phyloP scores from a whole-genome alignment of 805 yeast genomes.

The Priceomyces medius region DNA sequence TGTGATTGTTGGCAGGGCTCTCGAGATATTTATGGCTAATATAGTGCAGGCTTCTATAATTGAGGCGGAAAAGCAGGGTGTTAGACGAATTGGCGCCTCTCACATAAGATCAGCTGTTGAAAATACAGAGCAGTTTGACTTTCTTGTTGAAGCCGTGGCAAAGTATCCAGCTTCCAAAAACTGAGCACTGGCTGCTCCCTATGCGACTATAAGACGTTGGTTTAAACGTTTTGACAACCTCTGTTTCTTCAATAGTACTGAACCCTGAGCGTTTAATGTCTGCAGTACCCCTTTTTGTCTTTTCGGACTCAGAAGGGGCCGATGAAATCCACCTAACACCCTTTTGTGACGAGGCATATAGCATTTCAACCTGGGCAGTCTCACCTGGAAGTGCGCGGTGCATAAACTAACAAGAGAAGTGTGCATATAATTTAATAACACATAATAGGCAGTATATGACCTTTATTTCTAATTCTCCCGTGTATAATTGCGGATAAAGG shows the following conservation, averaged over 20 bases:
- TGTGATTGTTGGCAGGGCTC: slow-evolving; percentile 92
- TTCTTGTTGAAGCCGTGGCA: slow-evolving; percentile 72
- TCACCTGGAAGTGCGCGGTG: neutral
- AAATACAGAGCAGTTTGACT: slow-evolving; percentile 88
- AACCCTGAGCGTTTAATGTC: too few species aligned
- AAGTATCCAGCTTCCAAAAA: slow-evolving; percentile 50
- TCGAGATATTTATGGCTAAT: slow-evolving; percentile 88
- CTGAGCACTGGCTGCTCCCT: slow-evolving; percentile 8
- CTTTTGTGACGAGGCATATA: too few species aligned
- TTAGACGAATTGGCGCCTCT: slow-evolving; percentile 77
- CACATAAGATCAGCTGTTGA: slow-evolving; percentile 83
- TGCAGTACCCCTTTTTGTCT: too few species aligned
- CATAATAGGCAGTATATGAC: too few species aligned
- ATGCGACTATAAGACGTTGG: too few species aligned
- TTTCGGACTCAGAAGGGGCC: too few species aligned
- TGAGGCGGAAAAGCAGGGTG: slow-evolving; percentile 73
- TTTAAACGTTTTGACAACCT: too few species aligned
- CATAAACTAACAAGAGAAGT: neutral
- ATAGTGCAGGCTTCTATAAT: slow-evolving; percentile 80
- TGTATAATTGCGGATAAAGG: slow-evolving; percentile 3
- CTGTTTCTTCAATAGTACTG: too few species aligned
- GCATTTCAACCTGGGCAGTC: too few species aligned
- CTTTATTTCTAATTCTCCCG: slow-evolving; percentile 1
- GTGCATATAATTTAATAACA: neutral
- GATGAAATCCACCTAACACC: too few species aligned